Conservation (phyloP, 225 moss, liverwort and hornwort species). For the Ulota crispa region DNA sequence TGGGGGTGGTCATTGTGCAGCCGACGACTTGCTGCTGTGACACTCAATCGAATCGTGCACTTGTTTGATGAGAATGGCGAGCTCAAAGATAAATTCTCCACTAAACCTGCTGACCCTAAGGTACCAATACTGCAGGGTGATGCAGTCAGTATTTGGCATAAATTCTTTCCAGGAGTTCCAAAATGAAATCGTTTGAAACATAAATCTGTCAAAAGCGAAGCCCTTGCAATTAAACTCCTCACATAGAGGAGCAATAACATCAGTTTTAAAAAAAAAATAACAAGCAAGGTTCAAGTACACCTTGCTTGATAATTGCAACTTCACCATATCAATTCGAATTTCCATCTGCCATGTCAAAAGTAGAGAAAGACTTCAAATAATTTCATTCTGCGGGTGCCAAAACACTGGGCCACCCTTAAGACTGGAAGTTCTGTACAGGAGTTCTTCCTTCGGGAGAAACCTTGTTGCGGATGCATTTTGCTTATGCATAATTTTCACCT, state of each 20-base stretch:
- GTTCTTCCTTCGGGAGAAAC: too few relatives aligned
- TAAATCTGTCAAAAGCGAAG: neutral
- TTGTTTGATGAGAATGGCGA: constrained; percentile 91
- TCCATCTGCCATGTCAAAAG: too few relatives aligned
- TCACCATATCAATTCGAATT: too few relatives aligned
- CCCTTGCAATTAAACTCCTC: neutral
- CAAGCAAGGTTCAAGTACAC: neutral
- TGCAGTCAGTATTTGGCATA: neutral
- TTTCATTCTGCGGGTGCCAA: too few relatives aligned
- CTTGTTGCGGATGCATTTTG: neutral
- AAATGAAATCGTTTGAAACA: neutral
- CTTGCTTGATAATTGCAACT: neutral
- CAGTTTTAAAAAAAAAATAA: too few relatives aligned
- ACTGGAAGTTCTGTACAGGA: too few relatives aligned
- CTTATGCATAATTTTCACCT: neutral
- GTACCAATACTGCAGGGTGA: constrained; percentile 19
- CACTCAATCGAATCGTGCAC: constrained; percentile 67
- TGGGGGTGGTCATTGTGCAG: constrained; percentile 37
- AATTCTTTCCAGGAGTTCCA: neutral
- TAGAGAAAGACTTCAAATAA: too few relatives aligned
- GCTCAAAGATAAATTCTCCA: constrained; percentile 93
- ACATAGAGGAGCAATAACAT: neutral
- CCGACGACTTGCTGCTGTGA: constrained; percentile 74
- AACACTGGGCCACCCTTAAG: too few relatives aligned
- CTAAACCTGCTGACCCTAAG: constrained; percentile 86